These are phyloP conservation scores for Colletotrichum karsti DNA, from an alignment of 2,329 filamentous ascomycete species.

Conservation along the genomic window DNA sequence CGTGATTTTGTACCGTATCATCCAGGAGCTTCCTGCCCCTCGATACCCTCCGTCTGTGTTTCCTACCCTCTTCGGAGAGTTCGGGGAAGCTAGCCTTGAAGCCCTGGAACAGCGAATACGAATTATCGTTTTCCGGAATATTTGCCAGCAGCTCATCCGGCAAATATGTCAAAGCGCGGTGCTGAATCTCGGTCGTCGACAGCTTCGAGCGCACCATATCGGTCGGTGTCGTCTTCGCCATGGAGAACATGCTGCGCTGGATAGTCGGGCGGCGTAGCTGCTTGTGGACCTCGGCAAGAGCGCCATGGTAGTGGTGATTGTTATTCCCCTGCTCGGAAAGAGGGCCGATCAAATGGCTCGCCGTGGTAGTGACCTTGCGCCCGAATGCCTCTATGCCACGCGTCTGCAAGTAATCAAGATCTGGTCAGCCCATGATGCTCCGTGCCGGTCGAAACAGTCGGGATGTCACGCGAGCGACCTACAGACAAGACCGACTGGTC, in stretches of 20 bases:
- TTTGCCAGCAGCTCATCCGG: slow-evolving; percentile 90
- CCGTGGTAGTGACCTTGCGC: slow-evolving; percentile 93
- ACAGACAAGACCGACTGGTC: slow-evolving; percentile 56
- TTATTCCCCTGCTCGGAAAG: slow-evolving; percentile 60
- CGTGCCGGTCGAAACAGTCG: slow-evolving; percentile 14
- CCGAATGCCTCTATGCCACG: slow-evolving; percentile 92
- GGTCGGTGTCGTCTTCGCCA: slow-evolving; percentile 90
- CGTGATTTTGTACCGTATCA: slow-evolving; percentile 63
- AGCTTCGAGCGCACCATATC: slow-evolving; percentile 93
- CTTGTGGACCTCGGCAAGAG: slow-evolving; percentile 88
- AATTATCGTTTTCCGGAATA: slow-evolving; percentile 85
- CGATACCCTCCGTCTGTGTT: slow-evolving; percentile 75
- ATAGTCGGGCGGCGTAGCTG: slow-evolving; percentile 85
- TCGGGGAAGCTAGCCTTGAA: slow-evolving; percentile 90
- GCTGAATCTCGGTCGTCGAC: slow-evolving; percentile 91
- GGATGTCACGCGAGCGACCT: slow-evolving; percentile 28
- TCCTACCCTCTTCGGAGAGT: slow-evolving; percentile 73
- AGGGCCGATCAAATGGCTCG: slow-evolving; percentile 85
- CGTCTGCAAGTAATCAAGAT: slow-evolving; percentile 61
- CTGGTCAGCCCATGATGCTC: slow-evolving; percentile 27
- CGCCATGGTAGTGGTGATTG: slow-evolving; percentile 73
- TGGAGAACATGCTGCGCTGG: slow-evolving; percentile 90
- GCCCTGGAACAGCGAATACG: slow-evolving; percentile 94
- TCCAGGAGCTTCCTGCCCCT: slow-evolving; percentile 80
- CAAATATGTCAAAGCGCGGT: slow-evolving; percentile 86